These are phyloP conservation scores for Caulochytrium protostelioides DNA, from an alignment of 371 early-diverging fungal species.

Conservation along the genomic window DNA sequence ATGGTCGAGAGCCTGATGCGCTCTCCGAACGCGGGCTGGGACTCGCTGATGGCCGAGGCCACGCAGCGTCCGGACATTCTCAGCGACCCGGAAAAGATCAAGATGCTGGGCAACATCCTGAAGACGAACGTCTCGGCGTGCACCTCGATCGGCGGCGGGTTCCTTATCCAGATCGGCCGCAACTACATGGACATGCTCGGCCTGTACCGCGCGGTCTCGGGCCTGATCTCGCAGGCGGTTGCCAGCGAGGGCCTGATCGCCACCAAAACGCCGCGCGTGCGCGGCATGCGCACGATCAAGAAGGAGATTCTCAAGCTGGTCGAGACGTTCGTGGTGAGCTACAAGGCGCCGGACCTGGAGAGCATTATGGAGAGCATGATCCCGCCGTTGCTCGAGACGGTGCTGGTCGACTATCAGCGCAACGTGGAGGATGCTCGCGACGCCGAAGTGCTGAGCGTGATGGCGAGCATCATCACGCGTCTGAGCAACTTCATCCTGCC, in stretches of 20 bases:
- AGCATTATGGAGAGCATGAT: constrained; percentile 56
- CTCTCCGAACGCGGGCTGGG: constrained; percentile 72
- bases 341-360: constrained; percentile 52
- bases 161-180: constrained; percentile 56
- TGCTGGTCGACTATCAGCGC: constrained; percentile 62
- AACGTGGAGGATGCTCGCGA: constrained; percentile 74
- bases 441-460: constrained; percentile 76
- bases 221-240: constrained; percentile 54
- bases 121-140: constrained; percentile 87
- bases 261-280: constrained; percentile 71
- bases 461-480: constrained; percentile 59
- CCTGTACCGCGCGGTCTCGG: constrained; percentile 67
- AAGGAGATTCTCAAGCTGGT: constrained; percentile 77
- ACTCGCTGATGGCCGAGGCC: constrained; percentile 47
- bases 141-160: constrained; percentile 63
- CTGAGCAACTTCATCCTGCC: constrained; percentile 11
- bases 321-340: constrained; percentile 49
- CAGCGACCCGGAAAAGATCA: constrained; percentile 55
- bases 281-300: constrained; percentile 79
- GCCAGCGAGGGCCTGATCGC: constrained; percentile 55
- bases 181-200: constrained; percentile 75
- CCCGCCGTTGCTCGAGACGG: constrained; percentile 73
- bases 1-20: constrained; percentile 69
- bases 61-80: constrained; percentile 44
- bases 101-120: constrained; percentile 71